These are phyloP conservation scores for Hypoxylon cercidicola DNA, from an alignment of 495 filamentous ascomycete species.

Conservation along the genomic window DNA sequence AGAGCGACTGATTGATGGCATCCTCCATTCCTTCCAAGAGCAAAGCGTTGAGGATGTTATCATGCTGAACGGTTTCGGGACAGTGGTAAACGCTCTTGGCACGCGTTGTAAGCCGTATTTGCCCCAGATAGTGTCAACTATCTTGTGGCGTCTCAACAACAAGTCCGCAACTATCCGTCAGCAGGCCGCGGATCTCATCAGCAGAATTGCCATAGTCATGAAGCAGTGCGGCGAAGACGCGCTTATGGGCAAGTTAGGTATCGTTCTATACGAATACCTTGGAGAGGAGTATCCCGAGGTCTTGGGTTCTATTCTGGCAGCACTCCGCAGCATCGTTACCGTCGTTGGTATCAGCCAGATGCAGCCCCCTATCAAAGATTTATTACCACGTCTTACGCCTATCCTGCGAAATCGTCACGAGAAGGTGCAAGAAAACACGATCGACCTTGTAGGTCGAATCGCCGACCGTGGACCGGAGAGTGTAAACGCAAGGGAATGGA, in stretches of 20 bases:
- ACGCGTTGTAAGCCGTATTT: conserved; percentile 96
- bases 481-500: conserved; percentile 98
- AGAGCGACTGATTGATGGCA: conserved; percentile 92
- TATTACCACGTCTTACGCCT: conserved; percentile 93
- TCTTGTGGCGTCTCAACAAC: conserved; percentile 98
- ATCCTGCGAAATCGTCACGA: conserved; percentile 99
- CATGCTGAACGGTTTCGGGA: conserved; percentile 98
- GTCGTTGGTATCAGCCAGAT: conserved; percentile 98
- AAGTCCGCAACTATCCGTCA: conserved; percentile 95
- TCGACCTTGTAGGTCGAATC: conserved; percentile 97
- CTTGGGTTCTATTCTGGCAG: conserved; percentile 94
- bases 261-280: conserved; percentile 98
- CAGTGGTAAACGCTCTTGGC: conserved; percentile 94
- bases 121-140: conserved; percentile 94
- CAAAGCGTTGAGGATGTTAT: conserved; percentile 96
- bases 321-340: conserved; percentile 94
- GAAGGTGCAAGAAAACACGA: conserved; percentile 99
- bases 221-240: conserved; percentile 97
- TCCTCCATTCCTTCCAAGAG: conserved; percentile 97
- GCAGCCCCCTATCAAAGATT: conserved; percentile 98
- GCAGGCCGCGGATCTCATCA: conserved; percentile 96
- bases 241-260: conserved; percentile 93
- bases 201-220: conserved; percentile 97
- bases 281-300: conserved; percentile 99
- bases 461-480: conserved; percentile 95